Base-by-base conservation (phyloP, 805 yeast species). In the Yarrowia hollandica region DNA sequence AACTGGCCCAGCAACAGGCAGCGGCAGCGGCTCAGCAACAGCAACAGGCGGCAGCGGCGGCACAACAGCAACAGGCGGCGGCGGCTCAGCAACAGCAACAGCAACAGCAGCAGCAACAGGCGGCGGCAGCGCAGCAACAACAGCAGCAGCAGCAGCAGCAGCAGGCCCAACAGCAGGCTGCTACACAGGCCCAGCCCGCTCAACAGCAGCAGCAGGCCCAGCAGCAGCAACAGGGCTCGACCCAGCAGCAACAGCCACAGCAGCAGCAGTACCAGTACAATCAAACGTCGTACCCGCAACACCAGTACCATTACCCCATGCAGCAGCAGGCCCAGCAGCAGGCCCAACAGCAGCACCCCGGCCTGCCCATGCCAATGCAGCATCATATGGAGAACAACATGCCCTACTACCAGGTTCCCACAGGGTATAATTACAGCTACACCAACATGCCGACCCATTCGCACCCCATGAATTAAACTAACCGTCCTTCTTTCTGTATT, bases 401-500 rank as follows among this genome's bases (percentile, higher is more conserved):
- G 35, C 31, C 31, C 14, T 52, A 52, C 5, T 52, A 52, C 44
- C 58, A 52, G 44, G 58, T 35, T 10, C 42, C 44, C n/a, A 35
- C 58, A 18, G 44, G 44, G 22, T 52, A 52, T 10, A 35, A 35
- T 6, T 52, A 52, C 19, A 37, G 34, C 19, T 52, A 52, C 18
- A 21, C 34, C 16, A 48, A 48, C 23, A 31, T 48, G 41, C 56
- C 56, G 10, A 15, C 42, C 6, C 58, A 52, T 28, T 26, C 57
- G n/a, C 58, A 52, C 12, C 57, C 57, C 8, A 50, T 50, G 57
- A 46, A 46, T 11, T 46, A 31, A 46, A 23, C 35, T 31, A 35
- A 30, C 52, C n/a, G 54, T 44, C 54, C 15, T 44, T 44, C 54
- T 44, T 44, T 28, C 52, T 44, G 54, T 44, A 44, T 22, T 44